Percentiles rank a stretch among this genome's conserved stretches.
These are phyloP conservation scores for Talaromyces verruculosus DNA, from an alignment of 2,329 filamentous ascomycete species.

Conservation along the genomic window DNA sequence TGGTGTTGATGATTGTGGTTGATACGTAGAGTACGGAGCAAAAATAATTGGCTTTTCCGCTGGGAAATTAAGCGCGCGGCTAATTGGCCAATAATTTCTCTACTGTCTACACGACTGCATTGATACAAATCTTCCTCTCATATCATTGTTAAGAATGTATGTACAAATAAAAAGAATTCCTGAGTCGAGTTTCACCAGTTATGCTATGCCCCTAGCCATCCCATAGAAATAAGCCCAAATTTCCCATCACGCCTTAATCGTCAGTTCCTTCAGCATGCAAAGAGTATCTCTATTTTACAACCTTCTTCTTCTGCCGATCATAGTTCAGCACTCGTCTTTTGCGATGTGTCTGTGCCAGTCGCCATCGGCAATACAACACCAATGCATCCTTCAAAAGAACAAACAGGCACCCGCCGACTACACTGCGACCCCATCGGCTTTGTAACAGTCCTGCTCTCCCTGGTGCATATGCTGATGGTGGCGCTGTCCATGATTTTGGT, in stretches of 20 bases:
- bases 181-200: constrained; percentile 2
- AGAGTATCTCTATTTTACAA: constrained; percentile 17
- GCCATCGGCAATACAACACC: constrained; percentile 58
- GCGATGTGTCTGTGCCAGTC: constrained; percentile 48
- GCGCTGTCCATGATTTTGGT: constrained; percentile 65
- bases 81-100: neutral
- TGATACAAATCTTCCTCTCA: neutral
- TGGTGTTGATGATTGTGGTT: constrained; percentile 2
- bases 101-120: too few species aligned
- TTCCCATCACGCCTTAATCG: constrained; percentile 16
- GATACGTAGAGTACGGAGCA: neutral
- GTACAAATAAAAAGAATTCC: constrained; percentile 6
- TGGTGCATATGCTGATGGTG: constrained; percentile 38
- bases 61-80: constrained; percentile 14
- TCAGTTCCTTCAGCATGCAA: neutral
- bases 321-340: constrained; percentile 50
- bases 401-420: constrained; percentile 85
- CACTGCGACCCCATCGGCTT: constrained; percentile 81
- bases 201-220: neutral
- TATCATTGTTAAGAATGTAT: constrained; percentile 10
- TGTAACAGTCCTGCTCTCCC: constrained; percentile 69
- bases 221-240: neutral
- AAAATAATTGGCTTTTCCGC: constrained; percentile 13
- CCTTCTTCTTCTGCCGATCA: constrained; percentile 41
- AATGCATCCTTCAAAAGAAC: constrained; percentile 75